Conservation (phyloP, 1,139 yeast genomes). For the Blastobotrys buckinghamii region DNA sequence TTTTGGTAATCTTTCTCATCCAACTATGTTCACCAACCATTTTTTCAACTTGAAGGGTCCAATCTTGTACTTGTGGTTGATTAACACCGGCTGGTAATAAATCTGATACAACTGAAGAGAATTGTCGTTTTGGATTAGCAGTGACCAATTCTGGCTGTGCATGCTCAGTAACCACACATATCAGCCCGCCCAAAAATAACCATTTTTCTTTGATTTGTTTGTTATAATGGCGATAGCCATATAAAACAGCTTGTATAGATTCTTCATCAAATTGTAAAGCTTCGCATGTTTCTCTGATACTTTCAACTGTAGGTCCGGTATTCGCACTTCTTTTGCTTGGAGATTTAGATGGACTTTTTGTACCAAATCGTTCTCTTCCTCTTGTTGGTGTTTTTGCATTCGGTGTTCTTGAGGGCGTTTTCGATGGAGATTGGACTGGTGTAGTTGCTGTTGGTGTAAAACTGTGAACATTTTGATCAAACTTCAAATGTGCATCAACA, state of each 20-base stretch:
- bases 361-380: constrained; percentile 6
- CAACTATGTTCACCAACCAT: constrained; percentile 34
- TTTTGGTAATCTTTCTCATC: constrained; percentile 27
- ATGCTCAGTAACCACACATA: constrained; percentile 28
- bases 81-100: constrained; percentile 10
- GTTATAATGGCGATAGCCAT: constrained; percentile 29
- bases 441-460: constrained; percentile 10
- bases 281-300: constrained; percentile 22
- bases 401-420: not conserved
- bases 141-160: constrained; percentile 29
- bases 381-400: constrained; percentile 4
- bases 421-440: constrained; percentile 8
- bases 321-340: constrained; percentile 9
- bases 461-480: not conserved
- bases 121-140: constrained; percentile 7
- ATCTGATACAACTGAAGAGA: constrained; percentile 10
- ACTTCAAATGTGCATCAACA: not conserved
- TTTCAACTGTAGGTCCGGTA: constrained; percentile 18
- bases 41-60: constrained; percentile 16
- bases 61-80: constrained; percentile 4
- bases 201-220: constrained; percentile 33
- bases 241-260: constrained; percentile 28
- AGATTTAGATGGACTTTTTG: constrained; percentile 1
- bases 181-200: constrained; percentile 34
- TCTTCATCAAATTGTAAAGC: constrained; percentile 23